A percentile compares a stretch with the other conserved stretches of the same genome.
These are phyloP conservation scores for Aethionema arabicum DNA, from an alignment of 345 rosid genomes.

Conservation along the genomic window DNA sequence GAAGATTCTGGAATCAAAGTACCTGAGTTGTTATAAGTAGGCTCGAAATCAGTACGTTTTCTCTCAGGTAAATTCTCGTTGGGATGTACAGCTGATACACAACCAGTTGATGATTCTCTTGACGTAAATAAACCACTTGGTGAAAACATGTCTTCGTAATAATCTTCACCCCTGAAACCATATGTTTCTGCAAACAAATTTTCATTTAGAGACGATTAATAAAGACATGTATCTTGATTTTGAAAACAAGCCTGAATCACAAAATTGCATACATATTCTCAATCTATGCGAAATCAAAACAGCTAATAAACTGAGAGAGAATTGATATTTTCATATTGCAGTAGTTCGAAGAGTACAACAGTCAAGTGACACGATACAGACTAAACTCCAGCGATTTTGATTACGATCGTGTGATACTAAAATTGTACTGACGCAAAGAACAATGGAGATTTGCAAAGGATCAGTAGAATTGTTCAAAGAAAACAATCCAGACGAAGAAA, in stretches of 20 bases:
- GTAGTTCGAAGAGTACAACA: background rate
- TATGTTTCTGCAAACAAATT: constrained; percentile 40
- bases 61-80: constrained; percentile 37
- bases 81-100: constrained; percentile 19
- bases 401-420: constrained; percentile 3
- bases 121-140: constrained; percentile 32
- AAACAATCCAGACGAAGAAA: background rate
- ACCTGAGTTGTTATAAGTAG: constrained; percentile 33
- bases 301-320: background rate
- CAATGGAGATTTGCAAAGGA: background rate
- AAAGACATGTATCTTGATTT: background rate
- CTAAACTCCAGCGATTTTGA: background rate
- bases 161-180: constrained; percentile 37
- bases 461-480: background rate
- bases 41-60: constrained; percentile 34
- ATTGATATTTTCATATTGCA: background rate
- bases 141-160: constrained; percentile 37
- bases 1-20: constrained; percentile 38
- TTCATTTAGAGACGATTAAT: background rate
- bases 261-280: background rate
- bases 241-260: background rate
- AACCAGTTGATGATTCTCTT: constrained; percentile 39
- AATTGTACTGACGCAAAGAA: background rate
- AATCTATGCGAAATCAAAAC: background rate
- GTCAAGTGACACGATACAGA: constrained; percentile 3